Percentiles rank a stretch among this genome's conserved stretches.
Conservation (phyloP, 495 filamentous ascomycete genomes). For the Mytilinidion resinicola region DNA sequence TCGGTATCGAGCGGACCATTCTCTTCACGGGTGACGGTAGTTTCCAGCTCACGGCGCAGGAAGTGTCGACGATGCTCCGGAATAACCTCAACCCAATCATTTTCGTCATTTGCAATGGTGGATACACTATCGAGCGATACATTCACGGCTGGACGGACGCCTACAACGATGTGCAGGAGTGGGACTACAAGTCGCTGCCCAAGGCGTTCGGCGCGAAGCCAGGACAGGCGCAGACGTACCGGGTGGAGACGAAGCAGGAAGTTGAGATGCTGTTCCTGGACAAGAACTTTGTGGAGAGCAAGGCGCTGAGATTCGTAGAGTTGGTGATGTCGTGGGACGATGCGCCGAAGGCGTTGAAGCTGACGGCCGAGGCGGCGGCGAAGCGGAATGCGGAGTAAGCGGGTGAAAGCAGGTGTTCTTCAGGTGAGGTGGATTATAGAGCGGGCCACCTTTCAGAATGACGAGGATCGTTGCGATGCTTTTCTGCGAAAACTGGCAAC, state of each 20-base stretch:
- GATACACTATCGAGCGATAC: slow-evolving; percentile 49
- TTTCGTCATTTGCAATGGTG: slow-evolving; percentile 47
- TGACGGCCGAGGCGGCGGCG: slow-evolving; percentile 59
- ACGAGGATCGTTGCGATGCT: no score
- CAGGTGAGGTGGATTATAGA: no score
- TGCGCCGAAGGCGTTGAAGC: slow-evolving; percentile 62
- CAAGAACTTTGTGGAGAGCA: slow-evolving; percentile 52
- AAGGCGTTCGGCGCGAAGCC: slow-evolving; percentile 58
- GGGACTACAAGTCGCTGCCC: slow-evolving; percentile 55
- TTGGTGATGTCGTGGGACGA: slow-evolving; percentile 80
- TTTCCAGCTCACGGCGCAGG: slow-evolving; percentile 78
- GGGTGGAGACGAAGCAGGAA: slow-evolving; percentile 64
- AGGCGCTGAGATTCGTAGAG: slow-evolving; percentile 66
- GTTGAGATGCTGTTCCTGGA: slow-evolving; percentile 62
- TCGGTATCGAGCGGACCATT: slow-evolving; percentile 43
- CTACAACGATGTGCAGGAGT: slow-evolving; percentile 47
- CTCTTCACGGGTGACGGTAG: slow-evolving; percentile 86
- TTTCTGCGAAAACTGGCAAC: no score
- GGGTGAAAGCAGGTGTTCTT: not conserved
- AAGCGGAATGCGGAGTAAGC: slow-evolving; percentile 53
- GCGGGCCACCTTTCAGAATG: no score
- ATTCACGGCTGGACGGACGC: slow-evolving; percentile 43
- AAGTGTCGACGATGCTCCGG: slow-evolving; percentile 78
- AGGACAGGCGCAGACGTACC: slow-evolving; percentile 55
- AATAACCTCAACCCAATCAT: slow-evolving; percentile 74